Evolutionary conservation across 1,284 basidiomycete species (phyloP), one percentile per base, ranked within the genome.

Genomic region (Inonotus hispidus): DNA sequence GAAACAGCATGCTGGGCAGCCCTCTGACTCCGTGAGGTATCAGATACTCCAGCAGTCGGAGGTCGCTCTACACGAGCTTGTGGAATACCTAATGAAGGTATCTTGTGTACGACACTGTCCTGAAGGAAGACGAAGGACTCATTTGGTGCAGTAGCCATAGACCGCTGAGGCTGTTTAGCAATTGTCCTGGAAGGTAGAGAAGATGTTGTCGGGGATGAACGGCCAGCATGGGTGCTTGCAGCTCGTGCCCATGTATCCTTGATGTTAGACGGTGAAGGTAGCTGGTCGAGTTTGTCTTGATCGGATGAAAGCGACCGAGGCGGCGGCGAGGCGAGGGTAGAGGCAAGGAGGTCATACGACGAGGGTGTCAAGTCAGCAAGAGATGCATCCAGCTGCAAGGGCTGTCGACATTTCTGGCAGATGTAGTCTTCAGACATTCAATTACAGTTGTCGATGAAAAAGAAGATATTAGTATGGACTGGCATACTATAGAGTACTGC

Each of bases 111-210:
- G 57, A 86, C 79, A 68, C 90, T 92, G 68, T 94, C 92, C 69
- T 93, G 90, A 14, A 96, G 77, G 52, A 97, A 81, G 64, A 97
- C 90, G 72, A 93, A 97, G 37, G 91, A 94, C 72, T 95, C 93
- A 63, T 84, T 87, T 14, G 88, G 87, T n/a, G 56, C 60, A 41
- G 32, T 58, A 50, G 80, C 75, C 3, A 76, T 77, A 25, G 71
- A 74, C 64, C 80, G 81, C 67, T 82, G 79, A 50, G 81, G 73
- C 64, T 81, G 82, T 67, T 83, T 87, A 61, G 78, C 80, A 69
- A 81, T 78, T 35, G 79, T 74, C 66, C 79, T 81, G 60, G 78
- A 70, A 35, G 75, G 74, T 45, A 71, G 68, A 19, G 39, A 56
- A 59, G 63, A 50, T 35, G 60, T 39, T 38, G 79, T 74, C 19